These are phyloP conservation scores for Neofusicoccum laricinum DNA, from an alignment of 2,329 filamentous ascomycete species.

Conservation along the genomic window DNA sequence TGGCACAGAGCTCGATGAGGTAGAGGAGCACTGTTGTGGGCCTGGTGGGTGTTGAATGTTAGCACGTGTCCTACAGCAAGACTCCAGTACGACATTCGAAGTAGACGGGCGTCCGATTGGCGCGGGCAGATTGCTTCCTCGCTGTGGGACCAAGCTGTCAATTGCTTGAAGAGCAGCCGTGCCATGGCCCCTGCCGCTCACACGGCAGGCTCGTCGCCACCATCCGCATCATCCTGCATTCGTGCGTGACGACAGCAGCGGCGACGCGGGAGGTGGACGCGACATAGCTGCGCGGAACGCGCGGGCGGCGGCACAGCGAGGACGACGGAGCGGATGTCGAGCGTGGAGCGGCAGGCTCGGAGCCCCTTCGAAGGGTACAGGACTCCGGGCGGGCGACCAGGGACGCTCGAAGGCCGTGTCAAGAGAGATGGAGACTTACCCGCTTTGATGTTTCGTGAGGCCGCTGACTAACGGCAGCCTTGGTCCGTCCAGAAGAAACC, in stretches of 20 bases:
- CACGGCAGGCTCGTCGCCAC: slow-evolving; percentile 2
- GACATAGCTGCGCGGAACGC: slow-evolving; percentile 5
- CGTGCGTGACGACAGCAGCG: background rate
- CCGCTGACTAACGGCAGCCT: slow-evolving; percentile 13
- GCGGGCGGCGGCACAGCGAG: background rate
- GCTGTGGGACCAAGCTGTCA: slow-evolving; percentile 37
- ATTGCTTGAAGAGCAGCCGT: slow-evolving; percentile 30
- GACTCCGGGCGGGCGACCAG: background rate
- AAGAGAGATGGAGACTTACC: slow-evolving; percentile 15
- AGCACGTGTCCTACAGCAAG: slow-evolving; percentile 31
- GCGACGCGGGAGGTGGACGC: slow-evolving; percentile 10
- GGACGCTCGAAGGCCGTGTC: slow-evolving; percentile 3
- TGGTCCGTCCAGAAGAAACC: slow-evolving; percentile 10
- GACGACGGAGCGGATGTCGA: background rate
- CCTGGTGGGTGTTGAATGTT: slow-evolving; percentile 33
- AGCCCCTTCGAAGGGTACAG: background rate
- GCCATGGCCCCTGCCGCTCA: slow-evolving; percentile 3
- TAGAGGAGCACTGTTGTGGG: background rate
- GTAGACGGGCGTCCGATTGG: slow-evolving; percentile 25
- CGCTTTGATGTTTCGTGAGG: slow-evolving; percentile 15
- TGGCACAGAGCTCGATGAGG: slow-evolving; percentile 26
- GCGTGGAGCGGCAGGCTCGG: background rate
- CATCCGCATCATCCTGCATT: background rate
- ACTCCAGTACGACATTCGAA: slow-evolving; percentile 27
- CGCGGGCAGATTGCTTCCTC: slow-evolving; percentile 28